Evolutionary conservation across 805 yeast genomes (phyloP), one percentile per base, ranked within the genome.

Genomic region (Millerozyma miso): DNA sequence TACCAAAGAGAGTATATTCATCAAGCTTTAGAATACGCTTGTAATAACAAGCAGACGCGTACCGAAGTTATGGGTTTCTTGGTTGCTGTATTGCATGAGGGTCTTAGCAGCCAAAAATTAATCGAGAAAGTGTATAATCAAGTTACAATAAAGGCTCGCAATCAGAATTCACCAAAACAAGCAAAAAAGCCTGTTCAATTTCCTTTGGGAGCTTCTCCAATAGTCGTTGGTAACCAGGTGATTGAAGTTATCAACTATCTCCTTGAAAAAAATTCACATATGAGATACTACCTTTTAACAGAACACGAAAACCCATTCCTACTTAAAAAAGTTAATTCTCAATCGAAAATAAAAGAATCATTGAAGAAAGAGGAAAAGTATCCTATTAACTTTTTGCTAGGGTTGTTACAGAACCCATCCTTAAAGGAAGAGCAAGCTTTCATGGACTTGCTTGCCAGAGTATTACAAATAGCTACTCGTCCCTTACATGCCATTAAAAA

Each of bases 31-130:
- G 78, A 77, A 17, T 79, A 76, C 47, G 56, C 89, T 38, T 85
- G 95, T 53, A 75, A 77, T 47, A 88, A 82, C 61, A 85, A 85
- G 59, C 95, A 85, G 49, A 85, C 86, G 4, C 67, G 97, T 41
- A 65, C 78, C 7, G 97, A 90, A 49, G 75, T 88, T 13, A 70
- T 89, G 57, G 80, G 84, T 35, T 64, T 84, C 43, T 56, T 89
- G 34, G 60, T 89, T 33, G 78, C 82, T 14, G 74, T 89, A 35
- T 64, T 90, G 31, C 83, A 82, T 44, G 96, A 89, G 47, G 95
- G 93, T n/a, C 66, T 83, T 4, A 54, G 57, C 2, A 83, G 79
- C 51, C 83, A 79, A 41, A 71, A 69, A 14, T 61, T 87, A 0
- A 62, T 87, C 35, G 89, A 84, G 50, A 74, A 69, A 48, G 74